Conservation (phyloP, 192 early-diverging fungal species). For the Rhizophagus clarus region DNA sequence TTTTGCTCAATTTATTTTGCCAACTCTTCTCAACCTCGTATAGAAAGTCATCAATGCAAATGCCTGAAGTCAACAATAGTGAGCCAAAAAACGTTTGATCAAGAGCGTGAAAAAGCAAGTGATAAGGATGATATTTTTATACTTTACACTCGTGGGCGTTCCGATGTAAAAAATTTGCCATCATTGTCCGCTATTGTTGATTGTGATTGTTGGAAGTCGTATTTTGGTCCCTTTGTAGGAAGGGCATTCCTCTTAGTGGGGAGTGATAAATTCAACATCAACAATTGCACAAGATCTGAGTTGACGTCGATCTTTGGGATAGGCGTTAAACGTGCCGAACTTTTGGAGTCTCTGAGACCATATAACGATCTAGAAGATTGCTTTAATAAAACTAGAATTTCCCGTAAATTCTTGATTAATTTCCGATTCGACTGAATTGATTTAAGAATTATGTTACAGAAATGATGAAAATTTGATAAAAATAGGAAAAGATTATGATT, state of each 20-base stretch:
- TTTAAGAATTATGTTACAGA: too few relatives aligned
- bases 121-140: conserved; percentile 38
- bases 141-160: conserved; percentile 26
- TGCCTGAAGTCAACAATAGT: too few relatives aligned
- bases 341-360: neutral
- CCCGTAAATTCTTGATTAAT: neutral
- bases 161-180: conserved; percentile 29
- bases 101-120: conserved; percentile 33
- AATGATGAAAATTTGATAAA: too few relatives aligned
- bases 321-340: neutral
- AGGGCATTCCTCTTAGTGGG: conserved; percentile 17
- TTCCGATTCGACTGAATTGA: neutral
- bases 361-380: conserved; percentile 17
- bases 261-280: conserved; percentile 30
- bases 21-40: too few relatives aligned
- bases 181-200: conserved; percentile 39
- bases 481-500: too few relatives aligned
- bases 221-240: conserved; percentile 30
- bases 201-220: conserved; percentile 29
- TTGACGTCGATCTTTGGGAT: conserved; percentile 13
- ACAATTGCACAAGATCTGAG: conserved; percentile 15
- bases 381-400: neutral
- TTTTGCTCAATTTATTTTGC: conserved; percentile 20
- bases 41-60: too few relatives aligned
- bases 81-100: too few relatives aligned